Base-by-base conservation (phyloP, 78 protist species). In the Corallochytrium limacisporum region DNA sequence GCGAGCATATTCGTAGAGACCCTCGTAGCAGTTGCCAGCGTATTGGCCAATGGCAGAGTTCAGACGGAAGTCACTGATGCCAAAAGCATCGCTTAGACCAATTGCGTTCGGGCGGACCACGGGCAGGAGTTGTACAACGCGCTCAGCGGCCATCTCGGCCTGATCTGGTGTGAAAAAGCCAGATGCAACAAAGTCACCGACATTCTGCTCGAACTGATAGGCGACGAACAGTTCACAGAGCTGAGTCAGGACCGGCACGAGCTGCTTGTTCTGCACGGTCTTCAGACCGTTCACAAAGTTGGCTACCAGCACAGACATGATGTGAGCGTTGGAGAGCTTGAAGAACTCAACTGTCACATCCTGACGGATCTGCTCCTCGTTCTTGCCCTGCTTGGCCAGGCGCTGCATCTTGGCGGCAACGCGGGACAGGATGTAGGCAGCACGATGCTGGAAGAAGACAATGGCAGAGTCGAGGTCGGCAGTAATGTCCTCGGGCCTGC, bases 21-120 rank as follows among this genome's bases (percentile, higher is more conserved):
- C 68, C 38, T 26, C 55, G 66, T 79, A 79, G 22, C 65, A 78
- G 46, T 79, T 50, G 28, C 84, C 84, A 50, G 63, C 60, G 42
- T 62, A 63, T 5, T 57, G 51, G 60, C 84, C 84, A 5, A 79
- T 9, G 15, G 75, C 68, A 40, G 67, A 49, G 18, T 73, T 71
- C 3, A 78, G 42, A 10, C 74, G 28, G 3, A 26, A n/a, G 69
- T 78, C 76, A 8, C 57, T 24, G 1, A 63, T 13, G 60, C 54
- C 68, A 20, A 65, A 80, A 2, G 78, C 42, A 36, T 80, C 86
- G 9, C 60, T 73, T 20, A 80, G 55, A 15, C 26, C 35, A 24
- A 26, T 35, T 29, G 59, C 59, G 5, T 53, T 13, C 16, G 59
- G 59, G 59, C 39, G 43, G 62, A 32, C 16, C 31, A 33, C 5